A percentile compares a stretch with the other conserved stretches of the same genome.
phyloP scores from a whole-genome alignment of 2,329 filamentous ascomycete genomes.

The Chrysosporium queenslandicum region DNA sequence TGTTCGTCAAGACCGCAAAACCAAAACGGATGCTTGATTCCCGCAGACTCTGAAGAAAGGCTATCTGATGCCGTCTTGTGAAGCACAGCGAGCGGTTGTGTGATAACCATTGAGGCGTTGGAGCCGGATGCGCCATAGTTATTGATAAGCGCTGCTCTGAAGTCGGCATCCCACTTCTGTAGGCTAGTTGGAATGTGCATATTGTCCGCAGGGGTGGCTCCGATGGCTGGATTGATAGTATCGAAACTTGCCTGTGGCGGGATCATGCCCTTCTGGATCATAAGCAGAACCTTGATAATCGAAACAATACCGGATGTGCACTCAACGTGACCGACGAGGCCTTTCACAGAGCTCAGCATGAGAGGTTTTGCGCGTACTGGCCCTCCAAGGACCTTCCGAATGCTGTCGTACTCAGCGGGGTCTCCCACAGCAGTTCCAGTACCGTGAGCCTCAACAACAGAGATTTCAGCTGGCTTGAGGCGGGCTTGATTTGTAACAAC shows the following conservation, averaged over 20 bases:
- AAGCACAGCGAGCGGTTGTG: not conserved
- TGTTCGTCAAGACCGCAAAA: conserved; percentile 2
- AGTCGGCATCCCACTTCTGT: conserved; percentile 5
- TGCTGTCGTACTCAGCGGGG: conserved; percentile 23
- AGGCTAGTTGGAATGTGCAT: conserved; percentile 6
- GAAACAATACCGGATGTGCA: conserved; percentile 26
- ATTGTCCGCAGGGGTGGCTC: not conserved
- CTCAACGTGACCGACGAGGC: conserved; percentile 28
- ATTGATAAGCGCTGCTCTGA: conserved; percentile 20
- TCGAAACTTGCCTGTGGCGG: conserved; percentile 24
- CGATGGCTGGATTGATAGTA: conserved; percentile 15
- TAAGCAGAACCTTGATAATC: conserved; percentile 25
- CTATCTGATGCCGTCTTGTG: not conserved
- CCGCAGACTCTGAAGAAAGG: not conserved
- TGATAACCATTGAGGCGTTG: conserved; percentile 22
- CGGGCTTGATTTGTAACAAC: conserved; percentile 1
- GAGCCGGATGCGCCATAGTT: conserved; percentile 23
- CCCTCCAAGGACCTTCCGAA: conserved; percentile 20
- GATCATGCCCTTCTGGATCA: conserved; percentile 23
- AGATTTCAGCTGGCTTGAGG: conserved; percentile 3
- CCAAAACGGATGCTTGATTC: not conserved
- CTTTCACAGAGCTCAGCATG: conserved; percentile 28
- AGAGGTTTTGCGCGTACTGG: conserved; percentile 13
- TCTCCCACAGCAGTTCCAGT: conserved; percentile 28
- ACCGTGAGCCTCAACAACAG: conserved; percentile 27